Percentiles rank a stretch among this genome's conserved stretches.
Evolutionary conservation across 768 basidiomycete species (phyloP).

Genomic region (Butyriboletus loyo): DNA sequence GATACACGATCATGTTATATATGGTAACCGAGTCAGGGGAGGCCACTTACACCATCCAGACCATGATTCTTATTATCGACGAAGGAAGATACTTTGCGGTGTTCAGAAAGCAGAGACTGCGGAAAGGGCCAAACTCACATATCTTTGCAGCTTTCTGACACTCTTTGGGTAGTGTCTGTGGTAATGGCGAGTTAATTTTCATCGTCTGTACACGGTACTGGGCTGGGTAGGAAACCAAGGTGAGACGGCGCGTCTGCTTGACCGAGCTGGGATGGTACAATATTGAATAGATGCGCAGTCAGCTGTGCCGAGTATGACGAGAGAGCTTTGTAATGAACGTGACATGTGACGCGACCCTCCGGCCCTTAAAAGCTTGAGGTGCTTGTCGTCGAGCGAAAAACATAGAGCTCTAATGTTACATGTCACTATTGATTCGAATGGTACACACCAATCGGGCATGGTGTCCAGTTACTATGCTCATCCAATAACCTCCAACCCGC

Average conservation of each 20-base stretch:
- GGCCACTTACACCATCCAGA: slow-evolving; percentile 64
- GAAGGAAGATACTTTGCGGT: slow-evolving; percentile 69
- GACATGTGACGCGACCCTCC: slow-evolving; percentile 19
- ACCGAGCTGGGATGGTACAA: no score
- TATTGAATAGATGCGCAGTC: slow-evolving; percentile 26
- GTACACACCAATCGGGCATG: slow-evolving; percentile 68
- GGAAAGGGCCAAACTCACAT: slow-evolving; percentile 43
- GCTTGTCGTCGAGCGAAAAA: no score
- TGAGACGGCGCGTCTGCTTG: not conserved
- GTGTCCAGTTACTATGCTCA: slow-evolving; percentile 48
- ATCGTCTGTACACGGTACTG: slow-evolving; percentile 23
- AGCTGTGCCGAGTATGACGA: slow-evolving; percentile 2
- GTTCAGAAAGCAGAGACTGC: not conserved
- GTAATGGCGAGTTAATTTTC: slow-evolving; percentile 51
- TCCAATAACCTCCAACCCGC: slow-evolving; percentile 56
- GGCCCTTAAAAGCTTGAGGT: no score
- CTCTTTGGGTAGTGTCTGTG: slow-evolving; percentile 69
- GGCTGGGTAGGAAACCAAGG: not conserved
- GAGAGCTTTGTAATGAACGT: slow-evolving; percentile 17
- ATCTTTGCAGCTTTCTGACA: slow-evolving; percentile 87
- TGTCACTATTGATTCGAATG: slow-evolving; percentile 2
- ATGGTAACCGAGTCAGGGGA: not conserved
- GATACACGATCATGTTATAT: not conserved
- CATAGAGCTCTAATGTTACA: not conserved
- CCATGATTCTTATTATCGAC: slow-evolving; percentile 79